These are phyloP conservation scores for Furculomyces boomerangus DNA, from an alignment of 371 early-diverging fungal genomes.

Conservation along the genomic window DNA sequence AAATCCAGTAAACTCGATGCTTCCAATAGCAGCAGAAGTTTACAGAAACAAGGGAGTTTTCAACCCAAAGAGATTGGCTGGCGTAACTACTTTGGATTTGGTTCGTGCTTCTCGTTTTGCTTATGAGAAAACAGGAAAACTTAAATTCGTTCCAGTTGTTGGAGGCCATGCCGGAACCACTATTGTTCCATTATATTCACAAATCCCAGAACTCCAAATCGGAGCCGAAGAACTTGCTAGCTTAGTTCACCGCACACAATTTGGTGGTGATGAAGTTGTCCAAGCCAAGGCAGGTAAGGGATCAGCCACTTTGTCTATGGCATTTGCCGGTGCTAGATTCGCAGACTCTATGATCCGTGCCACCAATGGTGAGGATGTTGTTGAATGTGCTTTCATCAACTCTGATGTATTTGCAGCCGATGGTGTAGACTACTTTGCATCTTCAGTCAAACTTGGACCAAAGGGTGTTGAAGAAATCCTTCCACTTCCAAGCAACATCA, in stretches of 20 bases:
- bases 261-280: constrained; percentile 99
- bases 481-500: constrained; percentile 58
- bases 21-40: constrained; percentile 95
- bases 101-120: constrained; percentile 96
- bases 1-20: constrained; percentile 99
- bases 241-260: constrained; percentile 95
- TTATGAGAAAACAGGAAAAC: constrained; percentile 54
- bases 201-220: constrained; percentile 57
- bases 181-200: constrained; percentile 91
- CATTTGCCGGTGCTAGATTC: constrained; percentile 93
- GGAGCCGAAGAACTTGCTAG: constrained; percentile 79
- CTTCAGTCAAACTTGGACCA: constrained; percentile 85
- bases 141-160: constrained; percentile 75
- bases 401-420: constrained; percentile 46
- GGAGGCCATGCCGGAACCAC: constrained; percentile 99
- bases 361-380: constrained; percentile 57
- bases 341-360: constrained; percentile 85
- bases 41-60: constrained; percentile 86
- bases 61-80: constrained; percentile 87
- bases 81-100: constrained; percentile 96
- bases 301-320: constrained; percentile 97
- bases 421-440: constrained; percentile 87
- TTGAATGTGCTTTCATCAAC: constrained; percentile 88
- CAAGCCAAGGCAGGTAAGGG: constrained; percentile 98
- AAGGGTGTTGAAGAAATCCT: constrained; percentile 86